Conservation (phyloP, 805 yeast species). For the Monosporozyma servazzii region DNA sequence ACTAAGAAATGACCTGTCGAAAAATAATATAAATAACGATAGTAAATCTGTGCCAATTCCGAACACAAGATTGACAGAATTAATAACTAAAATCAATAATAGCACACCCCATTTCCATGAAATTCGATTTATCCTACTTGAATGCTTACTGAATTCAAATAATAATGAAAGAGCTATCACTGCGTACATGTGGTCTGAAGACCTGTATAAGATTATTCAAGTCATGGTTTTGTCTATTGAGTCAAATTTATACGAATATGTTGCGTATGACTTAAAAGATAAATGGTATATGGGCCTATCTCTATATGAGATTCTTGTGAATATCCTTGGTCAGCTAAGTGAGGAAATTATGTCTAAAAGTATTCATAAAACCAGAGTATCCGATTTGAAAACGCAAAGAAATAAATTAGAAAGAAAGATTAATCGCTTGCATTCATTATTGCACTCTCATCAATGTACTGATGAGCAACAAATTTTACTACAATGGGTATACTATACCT, state of each 20-base stretch:
- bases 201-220: constrained; percentile 29
- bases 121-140: constrained; percentile 29
- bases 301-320: constrained; percentile 39
- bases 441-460: constrained; percentile 24
- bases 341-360: constrained; percentile 25
- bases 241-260: constrained; percentile 15
- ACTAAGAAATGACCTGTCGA: constrained; percentile 24
- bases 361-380: constrained; percentile 23
- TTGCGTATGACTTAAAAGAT: constrained; percentile 6
- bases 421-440: constrained; percentile 38
- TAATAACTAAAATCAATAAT: constrained; percentile 24
- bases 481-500: constrained; percentile 42
- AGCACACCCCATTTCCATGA: constrained; percentile 31
- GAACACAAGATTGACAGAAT: constrained; percentile 11
- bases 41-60: constrained; percentile 7
- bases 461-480: constrained; percentile 27
- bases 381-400: constrained; percentile 32
- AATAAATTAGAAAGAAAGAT: constrained; percentile 39
- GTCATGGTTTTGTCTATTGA: constrained; percentile 27
- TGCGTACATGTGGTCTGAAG: constrained; percentile 34
- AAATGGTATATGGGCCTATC: constrained; percentile 25
- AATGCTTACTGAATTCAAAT: constrained; percentile 14
- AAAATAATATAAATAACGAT: constrained; percentile 4
- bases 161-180: constrained; percentile 27
- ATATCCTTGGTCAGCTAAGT: constrained; percentile 32